Conservation (phyloP, 192 early-diverging fungal genomes). For the Coemansia sp. region DNA sequence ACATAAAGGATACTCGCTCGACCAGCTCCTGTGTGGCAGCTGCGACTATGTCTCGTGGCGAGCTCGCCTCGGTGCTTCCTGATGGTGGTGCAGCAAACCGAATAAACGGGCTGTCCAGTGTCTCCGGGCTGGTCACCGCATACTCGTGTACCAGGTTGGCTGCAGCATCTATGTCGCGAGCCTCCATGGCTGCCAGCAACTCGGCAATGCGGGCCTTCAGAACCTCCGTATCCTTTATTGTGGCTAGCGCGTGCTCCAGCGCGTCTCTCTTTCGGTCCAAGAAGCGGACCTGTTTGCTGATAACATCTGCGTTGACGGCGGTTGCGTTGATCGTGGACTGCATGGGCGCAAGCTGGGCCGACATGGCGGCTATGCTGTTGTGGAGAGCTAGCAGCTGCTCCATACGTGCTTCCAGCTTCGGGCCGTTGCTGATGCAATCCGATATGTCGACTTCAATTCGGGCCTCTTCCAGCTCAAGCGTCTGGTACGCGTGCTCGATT, state of each 20-base stretch:
- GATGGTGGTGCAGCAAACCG: constrained; percentile 24
- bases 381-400: constrained; percentile 20
- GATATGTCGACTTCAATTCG: constrained; percentile 48
- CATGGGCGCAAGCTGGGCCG: constrained; percentile 19
- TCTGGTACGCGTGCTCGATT: constrained; percentile 33
- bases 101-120: constrained; percentile 32
- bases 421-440: constrained; percentile 19
- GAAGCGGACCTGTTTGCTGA: constrained; percentile 80
- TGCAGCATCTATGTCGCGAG: constrained; percentile 60
- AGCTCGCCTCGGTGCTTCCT: constrained; percentile 7
- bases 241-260: constrained; percentile 64
- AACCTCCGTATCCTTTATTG: constrained; percentile 67
- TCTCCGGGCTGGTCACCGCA: constrained; percentile 9
- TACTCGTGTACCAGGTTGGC: constrained; percentile 42
- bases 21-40: constrained; percentile 61
- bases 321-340: constrained; percentile 38
- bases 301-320: constrained; percentile 70
- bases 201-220: constrained; percentile 42
- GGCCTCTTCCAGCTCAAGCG: constrained; percentile 49
- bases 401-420: constrained; percentile 13
- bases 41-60: constrained; percentile 46
- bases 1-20: constrained; percentile 70
- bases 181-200: constrained; percentile 30
- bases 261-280: constrained; percentile 78
- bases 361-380: constrained; percentile 1